phyloP scores from a whole-genome alignment of 495 filamentous ascomycete species.

The Lophiotrema nucula region DNA sequence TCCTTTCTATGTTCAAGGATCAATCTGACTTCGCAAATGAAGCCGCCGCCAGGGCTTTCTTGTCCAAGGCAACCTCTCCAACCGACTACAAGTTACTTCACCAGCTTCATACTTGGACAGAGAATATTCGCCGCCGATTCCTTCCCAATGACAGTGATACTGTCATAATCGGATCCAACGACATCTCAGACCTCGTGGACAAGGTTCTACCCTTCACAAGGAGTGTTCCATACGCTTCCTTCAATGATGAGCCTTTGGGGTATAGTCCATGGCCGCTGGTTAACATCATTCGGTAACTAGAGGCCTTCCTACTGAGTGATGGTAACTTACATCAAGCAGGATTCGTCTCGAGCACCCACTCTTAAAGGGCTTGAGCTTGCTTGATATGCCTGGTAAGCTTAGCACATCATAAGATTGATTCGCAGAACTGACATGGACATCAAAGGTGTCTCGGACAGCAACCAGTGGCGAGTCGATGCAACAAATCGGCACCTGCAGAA shows the following conservation, averaged over 20 bases:
- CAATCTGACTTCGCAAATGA: background rate
- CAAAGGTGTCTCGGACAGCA: conserved; percentile 1
- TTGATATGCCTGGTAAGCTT: conserved; percentile 1
- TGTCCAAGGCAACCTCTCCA: background rate
- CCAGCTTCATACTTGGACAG: conserved; percentile 1
- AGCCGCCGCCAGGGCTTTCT: background rate
- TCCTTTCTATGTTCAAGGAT: background rate
- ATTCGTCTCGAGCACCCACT: no score
- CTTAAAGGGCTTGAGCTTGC: conserved; percentile 2
- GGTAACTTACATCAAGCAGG: no score
- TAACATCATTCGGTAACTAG: conserved; percentile 1
- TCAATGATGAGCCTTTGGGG: background rate
- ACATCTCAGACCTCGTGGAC: background rate
- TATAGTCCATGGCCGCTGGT: conserved; percentile 10
- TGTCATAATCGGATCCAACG: background rate
- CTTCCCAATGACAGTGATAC: background rate
- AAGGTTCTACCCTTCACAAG: conserved; percentile 1
- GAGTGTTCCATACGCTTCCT: background rate
- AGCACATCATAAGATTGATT: background rate
- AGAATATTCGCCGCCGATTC: background rate
- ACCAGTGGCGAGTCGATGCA: background rate
- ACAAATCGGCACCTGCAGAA: conserved; percentile 3
- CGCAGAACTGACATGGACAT: background rate
- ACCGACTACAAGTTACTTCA: background rate
- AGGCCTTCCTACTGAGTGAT: no score